A percentile compares a stretch with the other conserved stretches of the same genome.
These are phyloP conservation scores for Lactarius hatsudake DNA, from an alignment of 768 basidiomycete genomes.

Conservation along the genomic window DNA sequence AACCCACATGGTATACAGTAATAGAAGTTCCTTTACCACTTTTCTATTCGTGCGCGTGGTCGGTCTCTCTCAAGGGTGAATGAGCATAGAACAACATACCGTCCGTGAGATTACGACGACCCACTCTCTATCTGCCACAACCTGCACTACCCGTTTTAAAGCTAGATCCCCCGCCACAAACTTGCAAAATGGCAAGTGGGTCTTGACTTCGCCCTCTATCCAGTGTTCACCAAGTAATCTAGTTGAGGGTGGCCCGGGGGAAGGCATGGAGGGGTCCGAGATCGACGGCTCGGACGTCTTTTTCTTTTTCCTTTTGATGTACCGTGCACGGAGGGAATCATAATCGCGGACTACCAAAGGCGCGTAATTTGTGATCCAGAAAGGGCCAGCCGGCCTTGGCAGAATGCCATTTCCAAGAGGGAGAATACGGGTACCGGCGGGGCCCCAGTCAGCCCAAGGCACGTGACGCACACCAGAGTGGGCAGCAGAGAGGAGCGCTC, in stretches of 20 bases:
- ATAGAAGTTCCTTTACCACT: neutral
- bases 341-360: constrained; percentile 20
- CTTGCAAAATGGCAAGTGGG: constrained; percentile 16
- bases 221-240: neutral
- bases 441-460: constrained; percentile 17
- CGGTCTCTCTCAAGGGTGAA: neutral
- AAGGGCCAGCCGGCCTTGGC: constrained; percentile 10
- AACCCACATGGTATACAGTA: constrained; percentile 11
- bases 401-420: neutral
- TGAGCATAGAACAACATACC: neutral
- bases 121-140: constrained; percentile 21
- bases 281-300: neutral
- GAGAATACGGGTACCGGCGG: constrained; percentile 7
- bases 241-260: neutral
- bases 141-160: neutral
- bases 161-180: neutral
- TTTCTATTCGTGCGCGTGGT: neutral
- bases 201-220: constrained; percentile 3
- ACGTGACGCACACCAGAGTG: neutral
- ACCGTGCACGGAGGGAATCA: neutral
- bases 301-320: neutral
- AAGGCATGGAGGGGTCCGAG: neutral
- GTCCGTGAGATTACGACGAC: constrained; percentile 7
- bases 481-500: neutral
- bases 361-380: constrained; percentile 10